Evolutionary conservation across 2,329 filamentous ascomycete species (phyloP), one percentile per base, ranked within the genome.

Genomic region (Alternaria dauci): DNA sequence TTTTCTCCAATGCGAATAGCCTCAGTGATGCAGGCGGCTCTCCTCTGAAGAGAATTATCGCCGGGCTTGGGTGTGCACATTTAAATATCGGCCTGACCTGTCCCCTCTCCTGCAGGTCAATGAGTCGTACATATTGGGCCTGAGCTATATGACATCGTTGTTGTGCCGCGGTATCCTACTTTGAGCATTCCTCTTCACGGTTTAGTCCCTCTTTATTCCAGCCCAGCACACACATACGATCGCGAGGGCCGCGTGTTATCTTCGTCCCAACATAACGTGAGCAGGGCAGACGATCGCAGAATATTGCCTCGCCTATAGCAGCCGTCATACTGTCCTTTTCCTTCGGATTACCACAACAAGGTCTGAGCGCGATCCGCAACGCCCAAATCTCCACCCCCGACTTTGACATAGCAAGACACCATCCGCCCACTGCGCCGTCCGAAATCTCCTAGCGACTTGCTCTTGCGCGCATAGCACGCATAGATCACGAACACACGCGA

Each of bases 281-380:
- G 36, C 50, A 52, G 23, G n/a, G 12, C 36, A 28, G 36, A 38
- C 23, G 9, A 38, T 52, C 26, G 50, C 50, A 30, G 25, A 38
- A 16, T 41, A 16, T 12, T n/a, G 28, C 23, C 34, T 55, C 44
- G 52, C 52, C 36, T 47, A 36, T 25, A 25, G 28, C 43, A 55
- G 51, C 52, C 30, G 42, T 39, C 34, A 52, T 26, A 52, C 18
- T 23, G 32, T 50, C 50, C 50, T 23, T 52, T 23, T 48, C 43
- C 44, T 58, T 42, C 46, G 28, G 39, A 25, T 52, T 47, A 18
- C 36, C 43, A 53, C 55, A 59, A 62, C 52, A 41, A 48, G 44
- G 63, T 62, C 56, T 62, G 63, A 63, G 53, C 58, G 53, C 59
- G 44, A 55, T 58, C 63, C 55, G 59, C 59, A 64, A 61, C 62